Evolutionary conservation across 208 protist genomes (phyloP), one percentile per base, ranked within the genome.

Genomic region (Trypanosoma mega): DNA sequence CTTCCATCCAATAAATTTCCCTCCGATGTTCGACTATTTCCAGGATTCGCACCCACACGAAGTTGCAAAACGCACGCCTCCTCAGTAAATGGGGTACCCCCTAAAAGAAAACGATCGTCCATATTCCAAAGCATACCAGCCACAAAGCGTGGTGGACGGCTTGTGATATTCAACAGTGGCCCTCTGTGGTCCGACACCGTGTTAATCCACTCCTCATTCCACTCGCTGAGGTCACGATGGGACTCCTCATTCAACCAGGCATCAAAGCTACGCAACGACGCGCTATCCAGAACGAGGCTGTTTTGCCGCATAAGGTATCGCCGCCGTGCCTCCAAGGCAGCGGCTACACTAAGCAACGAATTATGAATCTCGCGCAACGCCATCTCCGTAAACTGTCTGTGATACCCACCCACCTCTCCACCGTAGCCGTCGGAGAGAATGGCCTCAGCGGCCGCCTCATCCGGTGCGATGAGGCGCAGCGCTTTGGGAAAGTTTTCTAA

Each of bases 71-170:
- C 70, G 21, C 87, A 79, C 1, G 75, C 82, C 65, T 91, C 82
- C 61, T 94, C 82, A 5, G 54, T 46, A 52, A 92, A 94, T 18
- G 80, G 74, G 2, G 65, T 56, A 2, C 87, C 87, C 18, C 59
- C 69, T 33, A 94, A 77, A 5, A 94, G 69, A 62, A 85, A 88
- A 48, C 53, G 63, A 23, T 70, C 64, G 31, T 72, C 12, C 73
- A 44, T 3, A 55, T 94, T 82, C 26, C 80, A 60, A n/a, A 94
- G 63, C 77, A 92, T 79, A 51, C 79, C 77, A 18, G 63, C 51
- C 1, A 76, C 26, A 45, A 80, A 90, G 12, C 86, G 31, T 23
- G 80, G 84, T 7, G 84, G 77, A 43, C 87, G 80, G 4, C 69
- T 73, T 2, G 84, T 90, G 23, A 80, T 73, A 3, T 65, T 56